Evolutionary conservation across 192 early-diverging fungal genomes (phyloP).

Genomic region (Helicostylum pulchrum): DNA sequence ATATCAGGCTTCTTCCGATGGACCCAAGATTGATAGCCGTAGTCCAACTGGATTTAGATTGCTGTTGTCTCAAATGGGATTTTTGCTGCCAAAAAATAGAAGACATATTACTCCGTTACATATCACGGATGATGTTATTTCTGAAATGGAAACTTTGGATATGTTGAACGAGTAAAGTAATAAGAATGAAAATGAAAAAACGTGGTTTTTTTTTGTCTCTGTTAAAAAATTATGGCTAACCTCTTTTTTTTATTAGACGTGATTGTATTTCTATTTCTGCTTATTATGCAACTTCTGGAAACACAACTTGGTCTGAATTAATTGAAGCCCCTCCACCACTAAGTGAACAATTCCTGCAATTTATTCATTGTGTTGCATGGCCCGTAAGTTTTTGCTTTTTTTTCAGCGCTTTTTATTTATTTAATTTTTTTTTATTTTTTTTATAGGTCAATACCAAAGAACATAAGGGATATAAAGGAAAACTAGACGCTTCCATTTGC

Average conservation of each 20-base stretch:
- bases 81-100: constrained; percentile 55
- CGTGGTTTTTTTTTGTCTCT: constrained; percentile 54
- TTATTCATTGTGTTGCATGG: constrained; percentile 70
- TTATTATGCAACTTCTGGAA: constrained; percentile 59
- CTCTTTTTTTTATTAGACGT: constrained; percentile 39
- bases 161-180: constrained; percentile 58
- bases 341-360: constrained; percentile 62
- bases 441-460: constrained; percentile 47
- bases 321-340: constrained; percentile 42
- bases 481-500: constrained; percentile 48
- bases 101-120: constrained; percentile 58
- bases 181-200: constrained; percentile 54
- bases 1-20: constrained; percentile 22
- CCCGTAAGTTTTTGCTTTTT: constrained; percentile 44
- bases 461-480: constrained; percentile 67
- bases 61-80: constrained; percentile 65
- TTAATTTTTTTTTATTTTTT: too few relatives aligned
- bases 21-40: constrained; percentile 23
- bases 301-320: constrained; percentile 48
- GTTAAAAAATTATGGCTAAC: constrained; percentile 19
- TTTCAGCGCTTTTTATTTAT: neutral
- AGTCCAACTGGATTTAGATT: constrained; percentile 57
- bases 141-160: constrained; percentile 62
- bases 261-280: constrained; percentile 68
- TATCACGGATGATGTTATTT: constrained; percentile 59